Evolutionary conservation across 495 filamentous ascomycete species (phyloP), one percentile per base, ranked within the genome.

Genomic region (Xylaria nigripes): DNA sequence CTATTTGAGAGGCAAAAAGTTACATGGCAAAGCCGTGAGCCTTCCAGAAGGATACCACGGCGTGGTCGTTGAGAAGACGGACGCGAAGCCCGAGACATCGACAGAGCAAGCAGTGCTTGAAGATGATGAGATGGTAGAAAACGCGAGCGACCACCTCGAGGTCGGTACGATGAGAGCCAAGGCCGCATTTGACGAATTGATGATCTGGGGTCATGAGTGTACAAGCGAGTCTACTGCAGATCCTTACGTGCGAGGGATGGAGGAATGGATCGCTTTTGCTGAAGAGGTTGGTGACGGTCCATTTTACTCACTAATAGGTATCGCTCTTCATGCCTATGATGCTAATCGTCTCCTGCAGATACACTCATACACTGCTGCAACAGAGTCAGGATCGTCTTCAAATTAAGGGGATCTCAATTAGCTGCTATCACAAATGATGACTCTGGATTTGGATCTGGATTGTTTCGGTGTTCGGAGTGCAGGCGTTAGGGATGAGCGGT

Each of bases 231-330:
- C 66, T 3, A 66, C 46, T 6, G 67, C 62, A 6, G 83, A 87
- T 70, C 70, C 70, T 24, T 82, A 85, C 68, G 67, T 82, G 13
- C 72, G 76, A 62, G 78, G 80, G 0, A 72, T 94, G 55, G 81
- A 86, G 65, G 92, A 97, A 69, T 96, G 91, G 92, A 68, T 96
- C 59, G 73, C 69, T 1, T 81, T 95, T 67, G 84, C 90, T 21
- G 83, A 85, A 58, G 66, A 68, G 66, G 69, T 80, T 45, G n/a
- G n/a, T 2, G 71, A 48, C n/a, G 21, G 15, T 13, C 22, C 27
- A 30, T 34, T 19, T 30, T 30, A 21, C 19, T 41, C 13, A 3
- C 30, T 15, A 21, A n/a, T 16, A 1, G 2, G 5, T 36, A 13
- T 36, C 36, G 12, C 8, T 40, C 4, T 6, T 43, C 42, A 45